Conservation (phyloP, 352 stramenopile species). For the Thalassiosira livingstoniorum region DNA sequence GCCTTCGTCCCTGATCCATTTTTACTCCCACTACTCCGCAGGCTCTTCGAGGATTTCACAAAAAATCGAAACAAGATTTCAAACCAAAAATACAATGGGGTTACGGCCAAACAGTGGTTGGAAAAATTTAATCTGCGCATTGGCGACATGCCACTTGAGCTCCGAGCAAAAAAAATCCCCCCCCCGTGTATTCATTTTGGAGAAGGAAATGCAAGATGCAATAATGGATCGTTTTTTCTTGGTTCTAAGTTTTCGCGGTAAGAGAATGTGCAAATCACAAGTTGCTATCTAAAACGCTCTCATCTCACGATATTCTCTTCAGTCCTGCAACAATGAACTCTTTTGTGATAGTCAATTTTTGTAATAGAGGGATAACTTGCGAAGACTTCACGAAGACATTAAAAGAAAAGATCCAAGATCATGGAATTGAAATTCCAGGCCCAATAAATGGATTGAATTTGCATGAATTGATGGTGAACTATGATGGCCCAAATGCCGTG, state of each 20-base stretch:
- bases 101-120: background rate
- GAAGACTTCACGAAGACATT: constrained; percentile 23
- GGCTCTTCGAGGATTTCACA: background rate
- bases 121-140: constrained; percentile 29
- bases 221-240: constrained; percentile 38
- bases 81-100: background rate
- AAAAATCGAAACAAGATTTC: background rate
- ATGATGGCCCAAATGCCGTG: constrained; percentile 16
- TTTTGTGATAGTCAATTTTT: constrained; percentile 39
- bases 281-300: background rate
- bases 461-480: constrained; percentile 16
- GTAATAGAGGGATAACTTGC: constrained; percentile 1
- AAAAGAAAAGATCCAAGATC: constrained; percentile 3
- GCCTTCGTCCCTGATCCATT: background rate
- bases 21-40: background rate
- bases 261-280: background rate
- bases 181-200: constrained; percentile 36
- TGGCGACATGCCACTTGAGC: background rate
- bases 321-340: constrained; percentile 43
- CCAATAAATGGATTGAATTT: constrained; percentile 27
- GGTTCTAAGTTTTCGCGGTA: constrained; percentile 23
- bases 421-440: constrained; percentile 42
- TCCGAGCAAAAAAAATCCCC: constrained; percentile 34
- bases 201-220: background rate
- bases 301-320: background rate